These are phyloP conservation scores for Malassezia nana DNA, from an alignment of 1,284 basidiomycete genomes.

Conservation along the genomic window DNA sequence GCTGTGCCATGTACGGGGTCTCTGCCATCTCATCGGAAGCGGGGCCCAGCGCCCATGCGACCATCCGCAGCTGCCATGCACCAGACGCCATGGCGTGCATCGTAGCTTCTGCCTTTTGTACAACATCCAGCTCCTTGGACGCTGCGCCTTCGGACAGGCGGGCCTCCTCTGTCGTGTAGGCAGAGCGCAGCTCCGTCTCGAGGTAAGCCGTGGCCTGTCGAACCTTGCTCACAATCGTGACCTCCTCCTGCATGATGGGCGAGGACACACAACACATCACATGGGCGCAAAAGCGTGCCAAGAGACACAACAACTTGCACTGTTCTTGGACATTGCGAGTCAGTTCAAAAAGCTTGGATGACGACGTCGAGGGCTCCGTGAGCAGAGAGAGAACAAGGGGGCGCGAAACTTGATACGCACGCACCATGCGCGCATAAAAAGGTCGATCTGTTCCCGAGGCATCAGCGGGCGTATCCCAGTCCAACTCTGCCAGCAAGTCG, in stretches of 20 bases:
- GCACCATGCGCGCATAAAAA: conserved; percentile 3
- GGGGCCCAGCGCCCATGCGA: neutral
- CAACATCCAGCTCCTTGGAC: neutral
- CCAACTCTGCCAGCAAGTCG: conserved; percentile 10
- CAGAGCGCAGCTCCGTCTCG: conserved; percentile 9
- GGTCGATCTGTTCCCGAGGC: neutral
- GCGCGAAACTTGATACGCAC: neutral
- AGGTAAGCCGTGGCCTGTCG: neutral
- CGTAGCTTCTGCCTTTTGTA: neutral
- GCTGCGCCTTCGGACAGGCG: neutral
- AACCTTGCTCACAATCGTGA: neutral
- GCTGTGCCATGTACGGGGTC: neutral
- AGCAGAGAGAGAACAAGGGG: conserved; percentile 6
- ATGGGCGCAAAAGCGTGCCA: conserved; percentile 4
- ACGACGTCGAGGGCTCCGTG: conserved; percentile 2
- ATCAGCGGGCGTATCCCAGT: neutral
- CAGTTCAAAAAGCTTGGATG: conserved; percentile 4
- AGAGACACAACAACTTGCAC: conserved; percentile 1
- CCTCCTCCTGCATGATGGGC: neutral
- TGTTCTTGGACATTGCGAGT: neutral
- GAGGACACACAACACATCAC: neutral
- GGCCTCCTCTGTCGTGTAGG: conserved; percentile 2
- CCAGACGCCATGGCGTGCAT: neutral
- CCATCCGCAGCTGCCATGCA: conserved; percentile 8
- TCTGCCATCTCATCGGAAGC: neutral